Evolutionary conservation across 805 yeast species (phyloP).

Genomic region (Starmerella vitae): DNA sequence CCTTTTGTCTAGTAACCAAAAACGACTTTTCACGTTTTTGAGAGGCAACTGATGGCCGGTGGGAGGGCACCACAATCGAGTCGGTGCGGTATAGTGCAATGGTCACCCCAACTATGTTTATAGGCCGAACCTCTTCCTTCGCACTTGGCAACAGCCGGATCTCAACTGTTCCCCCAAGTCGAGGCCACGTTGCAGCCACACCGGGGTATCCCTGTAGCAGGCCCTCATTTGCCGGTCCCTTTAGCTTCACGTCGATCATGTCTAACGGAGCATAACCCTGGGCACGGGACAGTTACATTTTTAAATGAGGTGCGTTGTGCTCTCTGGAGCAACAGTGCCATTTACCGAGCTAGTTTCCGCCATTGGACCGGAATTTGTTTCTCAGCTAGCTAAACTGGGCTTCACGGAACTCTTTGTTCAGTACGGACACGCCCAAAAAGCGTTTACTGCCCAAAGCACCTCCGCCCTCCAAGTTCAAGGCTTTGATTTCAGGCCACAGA

Average conservation of each 20-base stretch:
- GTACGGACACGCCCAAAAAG: constrained; percentile 37
- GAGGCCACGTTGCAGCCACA: constrained; percentile 32
- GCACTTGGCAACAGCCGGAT: constrained; percentile 19
- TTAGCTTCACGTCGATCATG: constrained; percentile 19
- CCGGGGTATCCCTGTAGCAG: constrained; percentile 33
- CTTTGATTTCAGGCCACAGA: constrained; percentile 34
- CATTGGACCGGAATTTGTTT: constrained; percentile 29
- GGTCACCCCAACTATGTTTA: constrained; percentile 20
- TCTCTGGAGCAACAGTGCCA: constrained; percentile 87
- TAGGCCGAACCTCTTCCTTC: constrained; percentile 11
- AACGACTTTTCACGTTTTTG: constrained; percentile 28
- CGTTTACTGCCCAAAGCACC: constrained; percentile 18
- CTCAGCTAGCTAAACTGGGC: constrained; percentile 30
- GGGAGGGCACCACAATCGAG: constrained; percentile 26
- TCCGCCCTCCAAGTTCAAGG: constrained; percentile 29
- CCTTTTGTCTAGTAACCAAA: constrained; percentile 26
- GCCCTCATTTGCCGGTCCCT: constrained; percentile 31
- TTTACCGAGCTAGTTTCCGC: constrained; percentile 46
- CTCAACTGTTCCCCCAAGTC: constrained; percentile 31
- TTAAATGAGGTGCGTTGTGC: constrained; percentile 35
- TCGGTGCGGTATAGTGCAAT: constrained; percentile 32
- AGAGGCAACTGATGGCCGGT: constrained; percentile 24
- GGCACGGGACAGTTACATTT: no score
- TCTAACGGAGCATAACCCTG: no score
- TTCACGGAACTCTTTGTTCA: constrained; percentile 40